These are phyloP conservation scores for Rauvolfia tetraphylla DNA, from an alignment of 257 asterid species.

Conservation along the genomic window DNA sequence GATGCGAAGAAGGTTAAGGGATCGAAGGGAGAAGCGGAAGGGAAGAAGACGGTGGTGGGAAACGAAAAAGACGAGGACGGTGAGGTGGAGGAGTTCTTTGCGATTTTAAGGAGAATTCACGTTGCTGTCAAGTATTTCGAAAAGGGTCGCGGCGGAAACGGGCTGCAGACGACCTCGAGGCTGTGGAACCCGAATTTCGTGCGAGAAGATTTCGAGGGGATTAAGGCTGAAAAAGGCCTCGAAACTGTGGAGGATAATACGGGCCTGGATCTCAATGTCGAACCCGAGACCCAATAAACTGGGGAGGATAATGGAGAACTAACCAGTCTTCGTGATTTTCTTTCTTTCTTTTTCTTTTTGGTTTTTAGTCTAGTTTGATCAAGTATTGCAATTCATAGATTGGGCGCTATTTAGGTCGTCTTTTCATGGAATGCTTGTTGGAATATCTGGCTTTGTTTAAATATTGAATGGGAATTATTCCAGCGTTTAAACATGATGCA, in stretches of 20 bases:
- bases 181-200: constrained; percentile 24
- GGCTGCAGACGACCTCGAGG: not conserved
- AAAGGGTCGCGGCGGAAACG: constrained; percentile 17
- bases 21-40: not conserved
- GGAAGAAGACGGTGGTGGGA: constrained; percentile 20
- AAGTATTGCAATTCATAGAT: too few species aligned
- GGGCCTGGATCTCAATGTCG: constrained; percentile 35
- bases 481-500: too few species aligned
- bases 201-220: constrained; percentile 26
- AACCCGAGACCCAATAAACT: not conserved
- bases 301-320: too few species aligned
- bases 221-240: constrained; percentile 3
- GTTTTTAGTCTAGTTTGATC: too few species aligned
- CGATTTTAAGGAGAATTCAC: constrained; percentile 45
- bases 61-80: constrained; percentile 41
- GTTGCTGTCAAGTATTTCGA: constrained; percentile 49
- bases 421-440: too few species aligned
- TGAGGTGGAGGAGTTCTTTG: constrained; percentile 66
- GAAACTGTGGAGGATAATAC: constrained; percentile 11
- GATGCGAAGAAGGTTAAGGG: constrained; percentile 14
- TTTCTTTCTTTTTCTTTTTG: not conserved
- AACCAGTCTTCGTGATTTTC: not conserved
- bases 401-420: too few species aligned
- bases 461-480: too few species aligned
- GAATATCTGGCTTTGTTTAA: too few species aligned